Base-by-base conservation (phyloP, 1,284 basidiomycete genomes). In the Ustilago tritici region DNA sequence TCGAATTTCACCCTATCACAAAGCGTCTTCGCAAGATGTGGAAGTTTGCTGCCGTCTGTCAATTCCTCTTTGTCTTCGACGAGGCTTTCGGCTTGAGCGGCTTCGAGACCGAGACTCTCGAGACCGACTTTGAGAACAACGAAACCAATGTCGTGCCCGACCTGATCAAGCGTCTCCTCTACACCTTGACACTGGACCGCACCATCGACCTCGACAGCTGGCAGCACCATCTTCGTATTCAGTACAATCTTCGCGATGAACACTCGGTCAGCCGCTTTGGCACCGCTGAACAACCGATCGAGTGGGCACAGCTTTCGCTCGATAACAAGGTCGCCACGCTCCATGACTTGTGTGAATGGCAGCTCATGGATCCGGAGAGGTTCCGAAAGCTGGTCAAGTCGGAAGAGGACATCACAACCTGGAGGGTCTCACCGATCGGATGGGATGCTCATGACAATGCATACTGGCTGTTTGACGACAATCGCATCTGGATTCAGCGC, bases 391-490 rank as follows among this genome's bases (percentile, higher is more conserved):
- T 89, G 19, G 80, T 89, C 41, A 87, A 87, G 69, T 85, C 83
- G 10, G 88, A 89, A 56, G 88, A 88, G 6, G 88, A 89, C 9
- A 84, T 88, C 17, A 83, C 86, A 0, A 85, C 85, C 49, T 89
- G 89, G 89, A 65, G 84, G 35, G 91, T 93, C 62, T 93, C 94
- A 81, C 94, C 94, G 2, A 91, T 95, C 76, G 94, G 95, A 9
- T 93, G 92, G 82, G 94, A 96, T 82, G 89, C 90, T 19, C 91
- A 92, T 80, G 89, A 89, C 28, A 95, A 94, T 85, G 91, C 92
- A 0, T 96, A 95, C 85, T 95, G 93, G 93, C 88, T 94, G 23
- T 93, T 95, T 79, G 93, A 94, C 90, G 84, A 90, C 69, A 92
- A 95, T 81, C 92, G 94, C 19, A 89, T 95, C 19, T 96, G 94